A percentile compares a stretch with the other conserved stretches of the same genome.
phyloP scores from a whole-genome alignment of 305 asterid genomes.

The Rubia tinctorum region DNA sequence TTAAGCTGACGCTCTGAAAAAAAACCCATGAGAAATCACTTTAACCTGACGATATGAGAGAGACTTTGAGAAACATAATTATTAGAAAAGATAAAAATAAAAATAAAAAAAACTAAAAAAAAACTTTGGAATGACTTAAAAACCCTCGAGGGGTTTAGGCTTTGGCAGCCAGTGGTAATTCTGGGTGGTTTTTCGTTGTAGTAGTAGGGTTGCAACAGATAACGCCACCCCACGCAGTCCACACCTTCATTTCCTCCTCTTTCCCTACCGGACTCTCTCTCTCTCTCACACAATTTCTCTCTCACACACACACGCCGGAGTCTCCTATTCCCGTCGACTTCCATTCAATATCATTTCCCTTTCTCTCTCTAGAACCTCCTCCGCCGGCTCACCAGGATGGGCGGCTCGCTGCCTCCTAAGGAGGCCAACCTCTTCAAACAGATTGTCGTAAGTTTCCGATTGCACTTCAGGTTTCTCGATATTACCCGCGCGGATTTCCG shows the following conservation, averaged over 20 bases:
- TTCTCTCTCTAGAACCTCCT: slow-evolving; percentile 4
- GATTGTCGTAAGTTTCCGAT: slow-evolving; percentile 72
- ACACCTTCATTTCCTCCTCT: slow-evolving; percentile 15
- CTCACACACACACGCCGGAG: slow-evolving; percentile 1
- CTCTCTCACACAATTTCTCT: neutral
- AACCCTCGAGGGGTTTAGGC: slow-evolving; percentile 11
- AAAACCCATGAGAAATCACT: too few species aligned
- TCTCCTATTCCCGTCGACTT: slow-evolving; percentile 14
- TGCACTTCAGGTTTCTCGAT: slow-evolving; percentile 9
- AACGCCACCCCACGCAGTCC: slow-evolving; percentile 55
- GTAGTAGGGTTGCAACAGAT: slow-evolving; percentile 78
- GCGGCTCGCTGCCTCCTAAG: slow-evolving; percentile 91
- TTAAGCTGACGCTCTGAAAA: too few species aligned
- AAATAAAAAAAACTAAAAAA: neutral
- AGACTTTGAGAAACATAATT: too few species aligned
- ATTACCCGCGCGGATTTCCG: too few species aligned
- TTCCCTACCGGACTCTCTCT: neutral
- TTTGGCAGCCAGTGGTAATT: neutral
- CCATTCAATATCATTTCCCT: neutral
- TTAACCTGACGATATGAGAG: too few species aligned
- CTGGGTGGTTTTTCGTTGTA: neutral
- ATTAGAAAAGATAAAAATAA: neutral
- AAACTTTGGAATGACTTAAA: neutral
- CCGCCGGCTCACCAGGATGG: slow-evolving; percentile 44
- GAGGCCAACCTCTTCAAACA: slow-evolving; percentile 98